These are phyloP conservation scores for Piloderma croceum DNA, from an alignment of 768 basidiomycete species.

Conservation along the genomic window DNA sequence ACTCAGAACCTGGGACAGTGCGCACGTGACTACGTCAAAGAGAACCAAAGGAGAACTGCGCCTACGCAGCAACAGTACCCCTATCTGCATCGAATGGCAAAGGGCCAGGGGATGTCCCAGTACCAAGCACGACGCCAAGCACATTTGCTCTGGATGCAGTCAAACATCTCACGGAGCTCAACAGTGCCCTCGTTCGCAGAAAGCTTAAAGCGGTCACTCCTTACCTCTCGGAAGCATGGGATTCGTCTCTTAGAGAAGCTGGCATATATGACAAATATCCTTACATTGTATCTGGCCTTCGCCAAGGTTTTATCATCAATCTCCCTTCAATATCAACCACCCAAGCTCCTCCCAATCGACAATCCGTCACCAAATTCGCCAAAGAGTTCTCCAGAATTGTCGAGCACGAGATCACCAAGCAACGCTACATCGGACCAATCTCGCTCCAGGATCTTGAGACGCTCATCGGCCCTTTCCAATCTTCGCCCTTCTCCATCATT, in stretches of 20 bases:
- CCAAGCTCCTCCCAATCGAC: background rate
- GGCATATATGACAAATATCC: slow-evolving; percentile 1
- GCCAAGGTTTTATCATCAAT: background rate
- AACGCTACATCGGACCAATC: slow-evolving; percentile 17
- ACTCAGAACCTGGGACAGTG: no score
- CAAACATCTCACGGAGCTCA: slow-evolving; percentile 10
- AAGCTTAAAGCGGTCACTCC: background rate
- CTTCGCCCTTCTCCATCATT: no score
- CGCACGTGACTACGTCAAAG: no score
- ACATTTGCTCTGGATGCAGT: no score
- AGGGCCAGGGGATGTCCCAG: no score
- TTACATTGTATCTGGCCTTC: background rate
- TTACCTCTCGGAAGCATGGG: background rate
- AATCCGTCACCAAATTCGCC: background rate
- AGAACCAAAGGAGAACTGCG: no score
- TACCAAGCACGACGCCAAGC: no score
- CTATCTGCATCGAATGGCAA: no score
- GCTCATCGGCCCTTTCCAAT: slow-evolving; percentile 14
- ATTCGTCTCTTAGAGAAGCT: background rate
- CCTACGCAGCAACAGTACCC: no score
- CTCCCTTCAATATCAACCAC: slow-evolving; percentile 1
- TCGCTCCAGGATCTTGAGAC: background rate
- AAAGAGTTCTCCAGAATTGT: background rate
- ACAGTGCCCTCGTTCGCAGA: slow-evolving; percentile 1
- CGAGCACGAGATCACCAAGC: no score